Evolutionary conservation across 108 stramenopile genomes (phyloP).

Genomic region (Bacterosira constricta): DNA sequence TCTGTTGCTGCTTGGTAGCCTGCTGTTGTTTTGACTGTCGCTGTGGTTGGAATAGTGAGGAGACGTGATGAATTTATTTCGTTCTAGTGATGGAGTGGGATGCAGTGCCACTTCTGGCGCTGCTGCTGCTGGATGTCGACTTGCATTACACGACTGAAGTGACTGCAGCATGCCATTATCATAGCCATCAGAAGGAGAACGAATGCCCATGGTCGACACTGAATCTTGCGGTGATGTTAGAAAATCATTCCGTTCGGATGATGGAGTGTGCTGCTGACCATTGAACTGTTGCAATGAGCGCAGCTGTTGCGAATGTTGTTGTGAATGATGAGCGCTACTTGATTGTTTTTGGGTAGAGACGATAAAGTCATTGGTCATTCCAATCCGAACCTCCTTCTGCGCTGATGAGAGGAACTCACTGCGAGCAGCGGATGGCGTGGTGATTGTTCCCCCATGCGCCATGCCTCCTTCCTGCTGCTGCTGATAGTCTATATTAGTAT

Average conservation of each 20-base stretch:
- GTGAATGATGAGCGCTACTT: too few species aligned
- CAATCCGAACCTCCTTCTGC: too few species aligned
- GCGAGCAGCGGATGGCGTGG: neutral
- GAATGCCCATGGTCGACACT: conserved; percentile 3
- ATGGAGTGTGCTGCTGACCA: neutral
- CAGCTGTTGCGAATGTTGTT: neutral
- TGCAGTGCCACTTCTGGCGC: neutral
- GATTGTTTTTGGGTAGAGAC: too few species aligned
- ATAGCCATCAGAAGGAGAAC: neutral
- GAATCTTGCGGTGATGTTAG: conserved; percentile 6
- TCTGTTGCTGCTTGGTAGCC: neutral
- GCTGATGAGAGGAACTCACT: neutral
- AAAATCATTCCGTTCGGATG: neutral
- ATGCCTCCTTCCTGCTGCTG: too few species aligned
- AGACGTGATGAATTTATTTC: conserved; percentile 4
- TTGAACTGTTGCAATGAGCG: neutral
- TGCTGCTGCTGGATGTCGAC: too few species aligned
- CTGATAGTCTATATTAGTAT: too few species aligned
- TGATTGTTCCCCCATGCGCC: too few species aligned
- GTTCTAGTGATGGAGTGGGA: conserved; percentile 1
- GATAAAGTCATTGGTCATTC: too few species aligned
- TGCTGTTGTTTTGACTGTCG: neutral
- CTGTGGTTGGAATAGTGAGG: conserved; percentile 10
- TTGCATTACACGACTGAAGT: too few species aligned
- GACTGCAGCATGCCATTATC: neutral